Evolutionary conservation across 352 stramenopile species (phyloP).

Genomic region (Phytophthora idaei): DNA sequence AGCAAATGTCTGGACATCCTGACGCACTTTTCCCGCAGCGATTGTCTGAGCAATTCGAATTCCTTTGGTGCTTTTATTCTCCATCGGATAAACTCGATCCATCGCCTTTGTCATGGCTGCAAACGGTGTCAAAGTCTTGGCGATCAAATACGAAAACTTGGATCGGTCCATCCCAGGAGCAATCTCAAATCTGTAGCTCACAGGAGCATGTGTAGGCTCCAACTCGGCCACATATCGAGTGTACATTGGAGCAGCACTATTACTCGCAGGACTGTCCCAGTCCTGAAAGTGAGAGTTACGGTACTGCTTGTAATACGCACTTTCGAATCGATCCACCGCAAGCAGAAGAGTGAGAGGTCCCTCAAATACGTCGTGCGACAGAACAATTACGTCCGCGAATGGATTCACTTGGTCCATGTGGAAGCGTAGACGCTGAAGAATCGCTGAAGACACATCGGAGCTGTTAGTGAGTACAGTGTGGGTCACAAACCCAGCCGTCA

Average conservation of each 20-base stretch:
- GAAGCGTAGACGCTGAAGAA: constrained; percentile 62
- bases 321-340: constrained; percentile 63
- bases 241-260: constrained; percentile 5
- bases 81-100: constrained; percentile 48
- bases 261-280: constrained; percentile 37
- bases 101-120: constrained; percentile 49
- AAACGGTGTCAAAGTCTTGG: constrained; percentile 56
- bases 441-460: constrained; percentile 40
- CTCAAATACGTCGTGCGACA: constrained; percentile 71
- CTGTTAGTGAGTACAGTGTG: constrained; percentile 67
- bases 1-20: constrained; percentile 6
- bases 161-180: constrained; percentile 54
- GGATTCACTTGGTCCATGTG: constrained; percentile 71
- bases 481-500: constrained; percentile 65
- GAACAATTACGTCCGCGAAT: constrained; percentile 73
- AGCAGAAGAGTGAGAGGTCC: constrained; percentile 57
- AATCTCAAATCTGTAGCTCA: constrained; percentile 56
- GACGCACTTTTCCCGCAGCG: constrained; percentile 49
- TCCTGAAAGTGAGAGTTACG: constrained; percentile 48
- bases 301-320: constrained; percentile 59
- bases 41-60: constrained; percentile 60
- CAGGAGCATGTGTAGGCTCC: constrained; percentile 26
- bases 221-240: constrained; percentile 41
- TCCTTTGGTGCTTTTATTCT: constrained; percentile 40
- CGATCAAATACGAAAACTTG: constrained; percentile 58